Evolutionary conservation across 1,284 basidiomycete species (phyloP), one percentile per base, ranked within the genome.

Genomic region (Earliella scabrosa): DNA sequence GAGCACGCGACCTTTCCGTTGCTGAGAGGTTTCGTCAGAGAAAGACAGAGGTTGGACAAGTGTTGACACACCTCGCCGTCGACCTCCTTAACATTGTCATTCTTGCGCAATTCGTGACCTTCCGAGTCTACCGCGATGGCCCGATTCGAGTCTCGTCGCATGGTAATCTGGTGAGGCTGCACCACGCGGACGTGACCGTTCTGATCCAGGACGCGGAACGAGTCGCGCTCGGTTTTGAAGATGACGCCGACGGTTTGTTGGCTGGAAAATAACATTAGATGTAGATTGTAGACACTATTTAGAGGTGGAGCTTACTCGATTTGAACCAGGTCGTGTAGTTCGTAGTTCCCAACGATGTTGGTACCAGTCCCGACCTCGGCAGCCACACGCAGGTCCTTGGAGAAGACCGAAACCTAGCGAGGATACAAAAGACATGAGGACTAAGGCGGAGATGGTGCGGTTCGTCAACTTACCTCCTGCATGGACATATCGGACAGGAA

Each of bases 401-500:
- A 93, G 76, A 99, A 99, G 2, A 97, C 97, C 43, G 93, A 94
- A 50, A 98, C 90, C 92, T 94, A n/a, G n/a, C n/a, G 4, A 14
- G n/a, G 11, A 23, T 2, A 23, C 23, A 50, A 26, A 20, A 4
- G 14, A 2, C 14, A 9, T 47, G 11, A 56, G 40, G 20, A 11
- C 47, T 10, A 56, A 11, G n/a, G 29, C 13, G 11, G 21, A 39
- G 7, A 44, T 31, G 49, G 41, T 35, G 31, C 50, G 9, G 2
- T 41, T 35, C 44, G 29, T 2, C 38, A 21, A 40, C 58, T 38
- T 36, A 68, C 93, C 83, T 99, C 96, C 69, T 94, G 90, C 82
- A 96, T 89, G 4, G 92, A 92, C 85, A 98, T 90, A 72, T 98
- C 97, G n/a, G 94, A 97, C 62, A 98, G 77, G 79, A 99, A 96